Conservation (phyloP, 768 basidiomycete genomes). For the Amanita rubescens region DNA sequence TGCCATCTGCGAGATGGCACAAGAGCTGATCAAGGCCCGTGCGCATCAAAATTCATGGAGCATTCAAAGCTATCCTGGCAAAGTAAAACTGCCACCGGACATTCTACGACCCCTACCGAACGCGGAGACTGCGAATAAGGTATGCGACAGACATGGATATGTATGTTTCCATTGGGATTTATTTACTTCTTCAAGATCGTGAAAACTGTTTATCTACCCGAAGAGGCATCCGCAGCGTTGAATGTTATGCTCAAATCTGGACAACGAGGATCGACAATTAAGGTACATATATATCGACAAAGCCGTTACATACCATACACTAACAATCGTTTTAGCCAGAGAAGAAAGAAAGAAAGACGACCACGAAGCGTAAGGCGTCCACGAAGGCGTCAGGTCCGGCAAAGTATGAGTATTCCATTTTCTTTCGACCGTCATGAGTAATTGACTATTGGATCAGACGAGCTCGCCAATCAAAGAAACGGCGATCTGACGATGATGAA, state of each 20-base stretch:
- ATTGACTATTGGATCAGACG: too few relatives aligned
- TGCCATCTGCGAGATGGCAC: conserved; percentile 79
- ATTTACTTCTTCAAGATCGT: too few relatives aligned
- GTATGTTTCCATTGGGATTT: too few relatives aligned
- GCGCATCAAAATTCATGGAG: conserved; percentile 65
- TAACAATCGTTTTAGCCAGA: conserved; percentile 21
- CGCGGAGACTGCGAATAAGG: conserved; percentile 60
- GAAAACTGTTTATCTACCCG: conserved; percentile 61
- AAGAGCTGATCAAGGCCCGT: conserved; percentile 74
- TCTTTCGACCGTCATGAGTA: too few relatives aligned
- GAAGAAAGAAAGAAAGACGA: conserved; percentile 42
- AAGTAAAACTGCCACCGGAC: conserved; percentile 72
- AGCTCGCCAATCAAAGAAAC: too few relatives aligned
- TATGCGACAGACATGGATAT: conserved; percentile 12
- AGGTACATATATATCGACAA: conserved; percentile 21
- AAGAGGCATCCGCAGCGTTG: conserved; percentile 51
- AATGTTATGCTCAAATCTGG: conserved; percentile 28
- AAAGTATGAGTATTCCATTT: background rate
- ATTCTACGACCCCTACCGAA: conserved; percentile 69
- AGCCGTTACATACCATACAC: background rate
- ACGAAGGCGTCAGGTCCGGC: conserved; percentile 19
- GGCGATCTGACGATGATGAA: conserved; percentile 18
- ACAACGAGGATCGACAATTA: conserved; percentile 26
- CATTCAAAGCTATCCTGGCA: conserved; percentile 73
- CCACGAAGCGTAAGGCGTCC: conserved; percentile 49